These are phyloP conservation scores for Iris pallida DNA, from an alignment of 116 monocot species.

Conservation along the genomic window DNA sequence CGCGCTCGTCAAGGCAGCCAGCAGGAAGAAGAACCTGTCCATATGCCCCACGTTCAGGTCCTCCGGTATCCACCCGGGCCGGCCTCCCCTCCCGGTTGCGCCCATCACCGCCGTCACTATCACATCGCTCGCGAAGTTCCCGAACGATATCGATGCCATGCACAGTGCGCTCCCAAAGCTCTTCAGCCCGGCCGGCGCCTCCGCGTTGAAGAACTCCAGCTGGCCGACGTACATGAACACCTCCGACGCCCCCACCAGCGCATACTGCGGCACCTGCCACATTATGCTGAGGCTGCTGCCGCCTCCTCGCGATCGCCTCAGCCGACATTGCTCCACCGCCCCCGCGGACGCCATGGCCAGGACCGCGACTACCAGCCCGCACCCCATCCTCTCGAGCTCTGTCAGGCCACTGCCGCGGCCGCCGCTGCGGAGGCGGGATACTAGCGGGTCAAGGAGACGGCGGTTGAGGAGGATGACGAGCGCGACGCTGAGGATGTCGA, in stretches of 20 bases:
- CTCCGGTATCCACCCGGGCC: slow-evolving; percentile 37
- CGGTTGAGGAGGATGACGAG: slow-evolving; percentile 27
- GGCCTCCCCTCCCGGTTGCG: slow-evolving; percentile 16
- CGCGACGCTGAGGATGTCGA: slow-evolving; percentile 43
- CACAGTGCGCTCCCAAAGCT: slow-evolving; percentile 61
- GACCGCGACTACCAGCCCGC: slow-evolving; percentile 28
- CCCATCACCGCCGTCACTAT: slow-evolving; percentile 40
- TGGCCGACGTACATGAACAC: slow-evolving; percentile 60
- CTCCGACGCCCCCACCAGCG: slow-evolving; percentile 55
- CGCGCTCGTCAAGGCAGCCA: slow-evolving; percentile 21
- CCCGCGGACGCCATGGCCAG: slow-evolving; percentile 42
- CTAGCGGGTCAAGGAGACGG: slow-evolving; percentile 21
- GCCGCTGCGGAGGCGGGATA: not conserved
- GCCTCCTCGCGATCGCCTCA: slow-evolving; percentile 12
- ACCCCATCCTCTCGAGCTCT: slow-evolving; percentile 51
- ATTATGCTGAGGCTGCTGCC: slow-evolving; percentile 16
- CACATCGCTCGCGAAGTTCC: slow-evolving; percentile 42
- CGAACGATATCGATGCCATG: slow-evolving; percentile 44
- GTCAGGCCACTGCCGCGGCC: slow-evolving; percentile 11
- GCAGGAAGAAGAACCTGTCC: slow-evolving; percentile 45
- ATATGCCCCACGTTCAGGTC: slow-evolving; percentile 46
- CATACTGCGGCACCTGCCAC: slow-evolving; percentile 55
- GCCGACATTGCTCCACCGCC: slow-evolving; percentile 18
- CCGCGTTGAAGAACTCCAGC: slow-evolving; percentile 61
- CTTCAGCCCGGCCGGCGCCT: slow-evolving; percentile 51